Conservation (phyloP, 805 yeast species). For the Kazachstania martiniae region DNA sequence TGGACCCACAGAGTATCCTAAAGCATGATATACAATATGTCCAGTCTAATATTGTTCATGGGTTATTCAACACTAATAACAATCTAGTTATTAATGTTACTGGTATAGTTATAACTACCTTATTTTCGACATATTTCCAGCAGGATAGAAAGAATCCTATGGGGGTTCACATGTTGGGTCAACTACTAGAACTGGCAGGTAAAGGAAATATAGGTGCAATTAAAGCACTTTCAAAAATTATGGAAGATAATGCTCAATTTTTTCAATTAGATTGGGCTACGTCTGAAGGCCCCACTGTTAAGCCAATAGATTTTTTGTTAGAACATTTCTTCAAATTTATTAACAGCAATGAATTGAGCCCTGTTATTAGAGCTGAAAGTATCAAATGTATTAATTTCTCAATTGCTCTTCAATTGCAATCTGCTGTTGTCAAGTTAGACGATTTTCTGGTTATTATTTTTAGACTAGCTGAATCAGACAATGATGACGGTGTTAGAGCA, state of each 20-base stretch:
- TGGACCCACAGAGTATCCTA: slow-evolving; percentile 23
- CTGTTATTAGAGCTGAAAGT: slow-evolving; percentile 48
- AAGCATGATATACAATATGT: slow-evolving; percentile 33
- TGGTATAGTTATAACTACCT: slow-evolving; percentile 79
- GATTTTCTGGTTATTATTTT: slow-evolving; percentile 55
- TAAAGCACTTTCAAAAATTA: slow-evolving; percentile 72
- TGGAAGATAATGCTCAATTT: slow-evolving; percentile 70
- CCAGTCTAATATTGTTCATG: slow-evolving; percentile 31
- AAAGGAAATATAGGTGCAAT: slow-evolving; percentile 36
- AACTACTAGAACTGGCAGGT: slow-evolving; percentile 49
- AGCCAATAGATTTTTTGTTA: slow-evolving; percentile 59
- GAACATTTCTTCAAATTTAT: slow-evolving; percentile 51
- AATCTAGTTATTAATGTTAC: slow-evolving; percentile 69
- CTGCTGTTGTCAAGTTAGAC: slow-evolving; percentile 55
- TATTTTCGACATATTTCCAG: slow-evolving; percentile 44
- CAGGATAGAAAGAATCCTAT: slow-evolving; percentile 31
- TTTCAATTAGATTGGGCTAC: slow-evolving; percentile 55
- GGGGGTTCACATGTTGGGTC: slow-evolving; percentile 59
- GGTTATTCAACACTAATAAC: slow-evolving; percentile 25
- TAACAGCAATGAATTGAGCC: slow-evolving; percentile 18
- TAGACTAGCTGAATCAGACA: slow-evolving; percentile 48
- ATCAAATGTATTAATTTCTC: slow-evolving; percentile 70
- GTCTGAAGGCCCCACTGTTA: slow-evolving; percentile 9
- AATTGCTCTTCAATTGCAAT: slow-evolving; percentile 57
- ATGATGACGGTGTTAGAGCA: slow-evolving; percentile 48